A percentile compares a stretch with the other conserved stretches of the same genome.
Evolutionary conservation across 768 basidiomycete species (phyloP).

Genomic region (Boletus rubroflammeus): DNA sequence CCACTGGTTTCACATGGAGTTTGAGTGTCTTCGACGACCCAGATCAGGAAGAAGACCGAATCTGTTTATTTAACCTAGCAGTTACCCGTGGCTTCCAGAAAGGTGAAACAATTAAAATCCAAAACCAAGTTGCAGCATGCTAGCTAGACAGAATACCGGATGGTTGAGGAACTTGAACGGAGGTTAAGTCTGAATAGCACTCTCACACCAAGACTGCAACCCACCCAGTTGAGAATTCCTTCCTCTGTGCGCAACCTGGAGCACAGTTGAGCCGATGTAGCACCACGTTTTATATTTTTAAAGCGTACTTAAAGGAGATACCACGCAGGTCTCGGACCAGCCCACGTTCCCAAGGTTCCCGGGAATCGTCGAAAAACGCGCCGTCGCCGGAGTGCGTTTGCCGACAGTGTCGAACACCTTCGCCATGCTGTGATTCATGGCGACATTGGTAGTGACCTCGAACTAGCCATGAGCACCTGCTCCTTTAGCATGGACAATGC

Average conservation of each 20-base stretch:
- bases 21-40: too few species aligned
- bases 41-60: background rate
- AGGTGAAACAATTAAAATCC: background rate
- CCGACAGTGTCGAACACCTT: background rate
- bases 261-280: background rate
- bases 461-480: background rate
- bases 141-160: background rate
- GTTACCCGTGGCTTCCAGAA: background rate
- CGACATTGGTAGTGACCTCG: background rate
- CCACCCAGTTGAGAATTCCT: background rate
- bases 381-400: background rate
- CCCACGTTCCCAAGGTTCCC: background rate
- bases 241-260: background rate
- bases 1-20: too few species aligned
- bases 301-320: background rate
- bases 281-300: background rate
- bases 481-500: background rate
- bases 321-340: background rate
- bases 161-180: background rate
- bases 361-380: background rate
- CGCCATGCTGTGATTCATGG: background rate
- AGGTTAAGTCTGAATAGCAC: background rate
- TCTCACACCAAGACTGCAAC: background rate
- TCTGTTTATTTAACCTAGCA: background rate
- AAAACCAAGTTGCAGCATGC: background rate